Evolutionary conservation across 192 early-diverging fungal genomes (phyloP).

Genomic region (Diversispora eburnea): DNA sequence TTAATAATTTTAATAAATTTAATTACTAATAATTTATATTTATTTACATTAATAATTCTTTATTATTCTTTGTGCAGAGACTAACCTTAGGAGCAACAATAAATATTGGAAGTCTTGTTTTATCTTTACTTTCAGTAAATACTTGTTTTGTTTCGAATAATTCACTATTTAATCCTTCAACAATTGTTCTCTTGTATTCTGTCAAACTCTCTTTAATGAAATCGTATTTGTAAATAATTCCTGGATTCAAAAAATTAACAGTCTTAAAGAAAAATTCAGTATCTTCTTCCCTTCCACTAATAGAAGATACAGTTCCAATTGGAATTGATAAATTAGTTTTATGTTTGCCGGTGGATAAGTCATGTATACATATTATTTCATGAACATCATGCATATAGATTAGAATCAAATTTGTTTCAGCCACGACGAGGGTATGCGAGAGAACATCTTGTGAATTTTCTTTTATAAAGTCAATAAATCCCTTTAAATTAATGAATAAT

Average conservation of each 20-base stretch:
- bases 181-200: conserved; percentile 43
- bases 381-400: conserved; percentile 64
- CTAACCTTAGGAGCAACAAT: conserved; percentile 53
- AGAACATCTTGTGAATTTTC: conserved; percentile 51
- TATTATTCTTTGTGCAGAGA: neutral
- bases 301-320: conserved; percentile 45
- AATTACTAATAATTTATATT: neutral
- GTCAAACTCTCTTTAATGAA: conserved; percentile 39
- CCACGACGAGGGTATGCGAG: conserved; percentile 37
- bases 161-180: conserved; percentile 48
- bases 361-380: conserved; percentile 44
- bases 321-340: conserved; percentile 43
- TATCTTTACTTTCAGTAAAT: conserved; percentile 63
- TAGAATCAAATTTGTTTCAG: conserved; percentile 56
- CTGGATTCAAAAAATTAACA: conserved; percentile 55
- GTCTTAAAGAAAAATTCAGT: conserved; percentile 55
- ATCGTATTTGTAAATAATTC: conserved; percentile 56
- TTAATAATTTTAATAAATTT: neutral
- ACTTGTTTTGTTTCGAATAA: conserved; percentile 61
- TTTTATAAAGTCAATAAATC: conserved; percentile 59
- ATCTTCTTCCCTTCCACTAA: conserved; percentile 41
- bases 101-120: conserved; percentile 67
- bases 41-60: no score
- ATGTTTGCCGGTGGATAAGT: conserved; percentile 41
- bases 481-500: conserved; percentile 23